Evolutionary conservation across 2,329 filamentous ascomycete species (phyloP).

Genomic region (Monilinia fructicola): DNA sequence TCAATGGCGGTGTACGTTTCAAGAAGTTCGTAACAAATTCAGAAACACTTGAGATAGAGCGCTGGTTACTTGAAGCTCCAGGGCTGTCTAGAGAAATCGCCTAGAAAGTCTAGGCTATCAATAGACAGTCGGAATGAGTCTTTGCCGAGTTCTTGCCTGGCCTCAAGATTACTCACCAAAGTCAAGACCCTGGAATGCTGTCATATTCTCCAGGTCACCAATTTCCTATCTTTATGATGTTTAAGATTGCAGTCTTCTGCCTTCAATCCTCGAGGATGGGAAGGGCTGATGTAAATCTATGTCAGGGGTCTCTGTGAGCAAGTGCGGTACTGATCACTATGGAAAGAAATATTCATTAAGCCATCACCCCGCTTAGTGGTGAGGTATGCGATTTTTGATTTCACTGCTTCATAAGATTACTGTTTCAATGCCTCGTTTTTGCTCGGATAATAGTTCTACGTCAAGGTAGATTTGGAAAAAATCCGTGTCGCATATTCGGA

Average conservation of each 20-base stretch:
- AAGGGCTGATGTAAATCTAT: not conserved
- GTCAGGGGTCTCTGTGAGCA: not conserved
- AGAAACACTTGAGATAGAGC: not conserved
- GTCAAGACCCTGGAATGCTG: not conserved
- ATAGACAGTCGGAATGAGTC: not conserved
- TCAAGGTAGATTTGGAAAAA: not conserved
- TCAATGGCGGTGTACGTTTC: slow-evolving; percentile 7
- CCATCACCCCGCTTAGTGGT: not conserved
- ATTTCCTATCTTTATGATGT: not conserved
- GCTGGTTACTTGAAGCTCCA: not conserved
- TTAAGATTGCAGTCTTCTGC: not conserved
- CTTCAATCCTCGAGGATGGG: not conserved
- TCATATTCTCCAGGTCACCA: not conserved
- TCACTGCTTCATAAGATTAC: not conserved
- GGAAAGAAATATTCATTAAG: not conserved
- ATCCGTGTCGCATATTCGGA: not conserved
- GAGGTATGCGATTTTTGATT: not conserved
- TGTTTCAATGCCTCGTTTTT: slow-evolving; percentile 2
- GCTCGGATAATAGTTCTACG: not conserved
- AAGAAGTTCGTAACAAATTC: not conserved
- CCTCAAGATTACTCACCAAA: not conserved
- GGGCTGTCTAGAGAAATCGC: not conserved
- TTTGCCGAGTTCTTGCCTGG: not conserved
- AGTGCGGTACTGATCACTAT: slow-evolving; percentile 14
- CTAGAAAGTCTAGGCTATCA: not conserved